Conservation (phyloP, 495 filamentous ascomycete genomes). For the Astrothelium macrocarpum region DNA sequence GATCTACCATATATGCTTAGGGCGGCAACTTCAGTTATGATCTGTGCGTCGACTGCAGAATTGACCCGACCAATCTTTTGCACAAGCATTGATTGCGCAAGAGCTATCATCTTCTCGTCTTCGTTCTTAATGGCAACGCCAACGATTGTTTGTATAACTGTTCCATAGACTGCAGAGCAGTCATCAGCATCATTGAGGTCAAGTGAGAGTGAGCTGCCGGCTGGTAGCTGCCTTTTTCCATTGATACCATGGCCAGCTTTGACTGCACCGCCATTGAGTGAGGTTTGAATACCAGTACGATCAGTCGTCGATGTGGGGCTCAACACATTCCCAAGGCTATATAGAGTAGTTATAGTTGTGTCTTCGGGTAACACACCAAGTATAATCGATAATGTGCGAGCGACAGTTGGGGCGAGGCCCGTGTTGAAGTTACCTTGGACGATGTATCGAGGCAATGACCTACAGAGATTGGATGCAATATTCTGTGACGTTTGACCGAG, state of each 20-base stretch:
- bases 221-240: constrained; percentile 42
- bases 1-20: constrained; percentile 66
- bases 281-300: constrained; percentile 20
- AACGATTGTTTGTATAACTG: constrained; percentile 81
- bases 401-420: constrained; percentile 60
- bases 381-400: constrained; percentile 69
- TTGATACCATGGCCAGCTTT: constrained; percentile 34
- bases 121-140: constrained; percentile 68
- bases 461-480: constrained; percentile 64
- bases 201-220: constrained; percentile 70
- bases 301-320: constrained; percentile 51
- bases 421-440: constrained; percentile 63
- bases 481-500: constrained; percentile 62
- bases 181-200: constrained; percentile 64
- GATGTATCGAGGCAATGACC: constrained; percentile 74
- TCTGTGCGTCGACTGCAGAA: constrained; percentile 63
- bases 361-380: constrained; percentile 77
- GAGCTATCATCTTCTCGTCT: constrained; percentile 84
- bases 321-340: constrained; percentile 85
- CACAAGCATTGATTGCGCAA: constrained; percentile 90
- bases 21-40: constrained; percentile 68
- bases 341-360: constrained; percentile 85
- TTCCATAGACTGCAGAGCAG: constrained; percentile 57
- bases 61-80: constrained; percentile 85
- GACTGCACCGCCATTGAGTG: constrained; percentile 12